Percentiles rank a stretch among this genome's conserved stretches.
Conservation (phyloP, 1,139 yeast species). For the Cylindricascospora bacillispora region DNA sequence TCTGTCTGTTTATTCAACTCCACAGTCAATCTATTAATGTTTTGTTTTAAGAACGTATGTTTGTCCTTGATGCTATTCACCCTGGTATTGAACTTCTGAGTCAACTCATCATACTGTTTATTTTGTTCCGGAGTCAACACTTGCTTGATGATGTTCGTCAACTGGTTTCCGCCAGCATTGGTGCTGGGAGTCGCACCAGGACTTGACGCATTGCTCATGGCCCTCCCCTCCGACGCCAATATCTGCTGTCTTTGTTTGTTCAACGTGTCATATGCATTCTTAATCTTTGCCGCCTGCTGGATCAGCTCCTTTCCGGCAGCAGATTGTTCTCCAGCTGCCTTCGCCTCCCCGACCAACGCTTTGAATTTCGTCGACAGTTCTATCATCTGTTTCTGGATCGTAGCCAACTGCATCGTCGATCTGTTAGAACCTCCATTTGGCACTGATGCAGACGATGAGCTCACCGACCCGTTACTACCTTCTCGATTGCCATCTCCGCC, state of each 20-base stretch:
- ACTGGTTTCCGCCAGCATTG: constrained; percentile 6
- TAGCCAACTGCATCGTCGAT: constrained; percentile 6
- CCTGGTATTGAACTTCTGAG: constrained; percentile 24
- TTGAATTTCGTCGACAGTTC: constrained; percentile 50
- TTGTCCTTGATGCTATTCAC: constrained; percentile 23
- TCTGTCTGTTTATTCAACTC: constrained; percentile 22
- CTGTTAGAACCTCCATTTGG: constrained; percentile 1
- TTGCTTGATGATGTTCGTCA: constrained; percentile 18
- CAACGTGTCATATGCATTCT: constrained; percentile 22
- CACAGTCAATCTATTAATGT: constrained; percentile 19
- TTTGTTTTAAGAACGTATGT: constrained; percentile 21
- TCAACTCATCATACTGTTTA: constrained; percentile 21
- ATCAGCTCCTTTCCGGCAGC: constrained; percentile 60
- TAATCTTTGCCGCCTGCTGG: constrained; percentile 53
- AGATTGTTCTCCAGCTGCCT: constrained; percentile 41
- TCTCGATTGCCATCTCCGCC: not conserved
- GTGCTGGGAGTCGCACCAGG: constrained; percentile 16
- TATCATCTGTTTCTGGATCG: constrained; percentile 47
- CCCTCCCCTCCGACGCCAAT: constrained; percentile 13
- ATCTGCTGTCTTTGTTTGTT: constrained; percentile 20
- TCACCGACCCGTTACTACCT: not conserved
- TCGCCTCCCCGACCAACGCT: constrained; percentile 52
- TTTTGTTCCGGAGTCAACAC: constrained; percentile 24
- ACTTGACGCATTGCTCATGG: constrained; percentile 15
- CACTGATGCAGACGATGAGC: not conserved